Evolutionary conservation across 768 basidiomycete species (phyloP), one percentile per base, ranked within the genome.

Genomic region (Arthromyces matolae): DNA sequence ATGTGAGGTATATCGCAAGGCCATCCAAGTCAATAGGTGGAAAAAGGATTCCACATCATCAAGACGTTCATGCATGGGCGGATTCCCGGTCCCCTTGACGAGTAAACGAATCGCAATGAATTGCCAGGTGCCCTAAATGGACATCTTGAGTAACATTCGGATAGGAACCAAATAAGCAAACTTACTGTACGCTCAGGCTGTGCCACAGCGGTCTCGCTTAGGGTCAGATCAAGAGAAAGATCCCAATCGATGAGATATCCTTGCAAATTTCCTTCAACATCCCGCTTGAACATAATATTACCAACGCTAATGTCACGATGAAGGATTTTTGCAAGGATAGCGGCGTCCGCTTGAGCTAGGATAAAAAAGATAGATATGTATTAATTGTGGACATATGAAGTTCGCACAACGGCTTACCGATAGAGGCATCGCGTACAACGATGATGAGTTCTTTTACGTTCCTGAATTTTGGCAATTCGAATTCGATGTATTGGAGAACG

Each of bases 241-340:
- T 40, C 46, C 46, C 46, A 39, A 25, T 47, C 46, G 29, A 40
- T 40, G 16, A 47, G 28, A 13, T 39, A 40, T 8, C 46, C 46
- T n/a, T 40, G 24, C n/a, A 38, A 3, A 18, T 28, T 16, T 9
- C 41, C 41, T 14, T 42, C 9, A 3, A 13, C 25, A 13, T 14
- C 18, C 5, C 22, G 18, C 1, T 14, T 37, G 8, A 5, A 14
- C 46, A 40, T 40, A 19, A 45, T 45, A 32, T 47, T 47, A 23
- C 38, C 14, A 19, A 33, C 22, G 37, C 38, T 47, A 22, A 47
- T 38, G 19, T 47, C 37, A 31, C 46, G 28, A 25, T 40, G 28
- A 32, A 47, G 46, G 13, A 47, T 23, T 40, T 32, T n/a, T n/a
- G n/a, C n/a, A n/a, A n/a, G n/a, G n/a, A n/a, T n/a, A n/a, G n/a